A percentile compares a stretch with the other conserved stretches of the same genome.
phyloP scores from a whole-genome alignment of 1,139 yeast species.

The Hanseniaspora gamundiae region DNA sequence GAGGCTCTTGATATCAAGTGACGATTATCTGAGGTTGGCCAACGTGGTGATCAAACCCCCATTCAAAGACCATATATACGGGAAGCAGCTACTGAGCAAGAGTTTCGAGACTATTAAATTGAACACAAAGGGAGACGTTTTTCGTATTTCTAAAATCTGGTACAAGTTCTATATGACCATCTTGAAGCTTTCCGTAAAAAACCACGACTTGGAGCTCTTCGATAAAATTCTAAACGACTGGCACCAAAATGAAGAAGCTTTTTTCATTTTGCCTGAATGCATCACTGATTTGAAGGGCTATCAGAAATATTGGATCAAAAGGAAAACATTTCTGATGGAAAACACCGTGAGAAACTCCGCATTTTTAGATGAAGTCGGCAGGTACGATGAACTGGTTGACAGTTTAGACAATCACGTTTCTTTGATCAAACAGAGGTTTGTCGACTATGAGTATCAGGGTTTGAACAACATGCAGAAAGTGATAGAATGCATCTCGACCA shows the following conservation, averaged over 20 bases:
- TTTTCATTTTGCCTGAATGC: constrained; percentile 10
- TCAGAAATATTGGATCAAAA: constrained; percentile 11
- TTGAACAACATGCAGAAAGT: constrained; percentile 12
- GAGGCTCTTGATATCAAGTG: not conserved
- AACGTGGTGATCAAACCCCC: not conserved
- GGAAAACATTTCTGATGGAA: constrained; percentile 1
- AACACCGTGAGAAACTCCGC: not conserved
- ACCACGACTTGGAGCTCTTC: constrained; percentile 11
- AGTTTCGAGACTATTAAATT: constrained; percentile 6
- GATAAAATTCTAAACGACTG: constrained; percentile 13
- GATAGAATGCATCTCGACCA: constrained; percentile 8
- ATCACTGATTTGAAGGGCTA: constrained; percentile 14
- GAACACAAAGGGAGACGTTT: constrained; percentile 9
- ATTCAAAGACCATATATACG: not conserved
- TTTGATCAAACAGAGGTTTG: constrained; percentile 10
- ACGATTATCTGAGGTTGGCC: not conserved
- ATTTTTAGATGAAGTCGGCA: not conserved
- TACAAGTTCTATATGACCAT: constrained; percentile 15
- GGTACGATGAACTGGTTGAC: constrained; percentile 5
- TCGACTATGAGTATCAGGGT: constrained; percentile 13
- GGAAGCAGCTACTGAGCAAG: not conserved
- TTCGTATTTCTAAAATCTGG: constrained; percentile 11
- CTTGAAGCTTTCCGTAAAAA: constrained; percentile 13
- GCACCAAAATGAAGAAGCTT: constrained; percentile 14
- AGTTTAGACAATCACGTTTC: constrained; percentile 9